Conservation (phyloP, 164 flowering plant genomes). For the Vitis rupestris region DNA sequence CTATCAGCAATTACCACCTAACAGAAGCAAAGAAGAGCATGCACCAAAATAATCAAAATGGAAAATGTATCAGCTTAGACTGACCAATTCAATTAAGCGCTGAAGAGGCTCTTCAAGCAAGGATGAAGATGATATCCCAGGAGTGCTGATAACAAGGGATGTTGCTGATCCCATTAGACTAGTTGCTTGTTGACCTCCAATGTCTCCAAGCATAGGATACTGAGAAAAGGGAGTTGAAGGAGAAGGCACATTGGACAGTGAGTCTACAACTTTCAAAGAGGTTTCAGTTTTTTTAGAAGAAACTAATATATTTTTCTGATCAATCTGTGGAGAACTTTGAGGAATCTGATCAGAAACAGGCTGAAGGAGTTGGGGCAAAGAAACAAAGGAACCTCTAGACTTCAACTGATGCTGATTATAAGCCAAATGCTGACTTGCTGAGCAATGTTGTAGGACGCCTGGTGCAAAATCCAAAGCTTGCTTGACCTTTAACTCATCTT, state of each 20-base stretch:
- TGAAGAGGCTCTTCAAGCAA: slow-evolving; percentile 83
- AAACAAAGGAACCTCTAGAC: slow-evolving; percentile 51
- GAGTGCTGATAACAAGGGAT: slow-evolving; percentile 82
- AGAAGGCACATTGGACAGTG: slow-evolving; percentile 78
- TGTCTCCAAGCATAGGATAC: slow-evolving; percentile 79
- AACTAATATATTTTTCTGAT: slow-evolving; percentile 61
- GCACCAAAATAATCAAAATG: too few species aligned
- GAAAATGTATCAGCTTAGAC: slow-evolving; percentile 20
- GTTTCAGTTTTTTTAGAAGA: slow-evolving; percentile 64
- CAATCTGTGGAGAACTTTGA: slow-evolving; percentile 83
- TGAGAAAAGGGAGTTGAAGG: slow-evolving; percentile 84
- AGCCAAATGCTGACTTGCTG: slow-evolving; percentile 46
- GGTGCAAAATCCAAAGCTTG: slow-evolving; percentile 49
- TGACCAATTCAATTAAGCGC: slow-evolving; percentile 75
- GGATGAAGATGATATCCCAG: slow-evolving; percentile 94
- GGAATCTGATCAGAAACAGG: slow-evolving; percentile 70
- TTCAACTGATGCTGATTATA: slow-evolving; percentile 57
- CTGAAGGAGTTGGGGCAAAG: slow-evolving; percentile 70
- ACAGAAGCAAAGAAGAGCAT: too few species aligned
- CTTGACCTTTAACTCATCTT: slow-evolving; percentile 61
- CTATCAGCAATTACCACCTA: too few species aligned
- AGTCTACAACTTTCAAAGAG: slow-evolving; percentile 68
- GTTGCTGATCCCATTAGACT: slow-evolving; percentile 34
- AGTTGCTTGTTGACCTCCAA: slow-evolving; percentile 47
- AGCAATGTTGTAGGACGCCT: slow-evolving; percentile 59